Conservation (phyloP, 164 flowering plant species). For the Cinnamomum chago region DNA sequence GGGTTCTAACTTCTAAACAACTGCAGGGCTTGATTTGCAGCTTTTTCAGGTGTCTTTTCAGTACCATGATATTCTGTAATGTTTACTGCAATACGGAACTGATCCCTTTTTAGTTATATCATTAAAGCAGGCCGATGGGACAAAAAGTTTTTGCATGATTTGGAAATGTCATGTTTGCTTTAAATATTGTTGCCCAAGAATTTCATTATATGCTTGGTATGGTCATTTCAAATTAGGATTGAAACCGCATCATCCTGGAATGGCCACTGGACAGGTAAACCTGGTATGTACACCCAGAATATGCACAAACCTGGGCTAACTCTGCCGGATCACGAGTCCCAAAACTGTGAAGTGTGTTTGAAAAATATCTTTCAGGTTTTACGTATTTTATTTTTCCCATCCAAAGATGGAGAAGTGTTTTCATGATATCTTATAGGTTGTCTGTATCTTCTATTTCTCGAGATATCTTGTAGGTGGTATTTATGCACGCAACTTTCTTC, state of each 20-base stretch:
- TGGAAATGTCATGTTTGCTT: background rate
- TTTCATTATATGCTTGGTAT: background rate
- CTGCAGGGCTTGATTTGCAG: background rate
- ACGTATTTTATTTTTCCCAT: too few species aligned
- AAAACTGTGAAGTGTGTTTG: too few species aligned
- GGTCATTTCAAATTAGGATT: background rate
- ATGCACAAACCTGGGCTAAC: background rate
- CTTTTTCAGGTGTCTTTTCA: background rate
- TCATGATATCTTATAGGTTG: background rate
- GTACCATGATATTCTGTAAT: too few species aligned
- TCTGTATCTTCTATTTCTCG: background rate
- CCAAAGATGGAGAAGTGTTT: too few species aligned
- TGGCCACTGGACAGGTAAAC: background rate
- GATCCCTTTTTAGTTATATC: background rate
- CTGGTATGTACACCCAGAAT: background rate
- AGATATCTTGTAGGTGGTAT: too few species aligned
- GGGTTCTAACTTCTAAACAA: background rate
- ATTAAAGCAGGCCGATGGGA: background rate
- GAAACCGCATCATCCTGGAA: background rate
- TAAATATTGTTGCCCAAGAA: background rate
- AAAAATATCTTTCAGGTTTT: background rate
- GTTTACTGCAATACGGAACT: background rate
- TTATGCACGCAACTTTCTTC: too few species aligned
- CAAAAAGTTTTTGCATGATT: background rate
- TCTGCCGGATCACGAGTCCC: background rate